Base-by-base conservation (phyloP, 2,329 filamentous ascomycete species). In the Xylaria sp. region DNA sequence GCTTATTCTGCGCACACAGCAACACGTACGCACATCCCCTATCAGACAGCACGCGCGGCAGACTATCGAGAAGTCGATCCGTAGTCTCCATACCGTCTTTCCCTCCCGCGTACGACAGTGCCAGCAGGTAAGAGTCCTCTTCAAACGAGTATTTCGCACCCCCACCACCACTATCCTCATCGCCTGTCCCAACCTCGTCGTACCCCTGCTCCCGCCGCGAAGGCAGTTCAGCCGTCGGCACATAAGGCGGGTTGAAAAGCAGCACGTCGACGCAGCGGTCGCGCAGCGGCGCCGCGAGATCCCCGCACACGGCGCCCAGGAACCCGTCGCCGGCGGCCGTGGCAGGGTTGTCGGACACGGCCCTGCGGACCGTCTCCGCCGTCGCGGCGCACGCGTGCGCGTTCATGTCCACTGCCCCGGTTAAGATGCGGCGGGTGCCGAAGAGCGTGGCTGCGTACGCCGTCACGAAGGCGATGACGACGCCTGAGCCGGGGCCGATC, bases 181-280 rank as follows among this genome's bases (percentile, higher is more conserved):
- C 39, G 13, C 13, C 46, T 10, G 20, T 56, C 4, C 18, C 31
- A 8, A 8, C 46, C 2, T 65, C 31, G 73, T 73, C 2, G 76
- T 74, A 64, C 37, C 67, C 59, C 71, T 31, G 4, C 8, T 76
- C 23, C 77, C 86, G 23, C 77, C 86, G 81, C 1, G 87, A 80
- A 28, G 95, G 94, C 68, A 97, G 82, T 50, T 90, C 88, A 31
- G 91, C 87, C 2, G 94, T 97, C 1, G 96, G 96, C 15, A 99
- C 96, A 79, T 99, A 99, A 0, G 96, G 96, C 63, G 96, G 96
- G 78, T 99, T 99, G 86, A 98, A 99, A 34, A 99, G 87, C 71
- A 99, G 86, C 12, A 99, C 87, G 78, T 99, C 96, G 5, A 97
- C 87, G 48, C 82, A 81, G 2, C 85, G 83, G 0, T 82, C 77